A percentile compares a stretch with the other conserved stretches of the same genome.
These are phyloP conservation scores for Scenedesmus sp. DNA, from an alignment of 163 green algal genomes.

Conservation along the genomic window DNA sequence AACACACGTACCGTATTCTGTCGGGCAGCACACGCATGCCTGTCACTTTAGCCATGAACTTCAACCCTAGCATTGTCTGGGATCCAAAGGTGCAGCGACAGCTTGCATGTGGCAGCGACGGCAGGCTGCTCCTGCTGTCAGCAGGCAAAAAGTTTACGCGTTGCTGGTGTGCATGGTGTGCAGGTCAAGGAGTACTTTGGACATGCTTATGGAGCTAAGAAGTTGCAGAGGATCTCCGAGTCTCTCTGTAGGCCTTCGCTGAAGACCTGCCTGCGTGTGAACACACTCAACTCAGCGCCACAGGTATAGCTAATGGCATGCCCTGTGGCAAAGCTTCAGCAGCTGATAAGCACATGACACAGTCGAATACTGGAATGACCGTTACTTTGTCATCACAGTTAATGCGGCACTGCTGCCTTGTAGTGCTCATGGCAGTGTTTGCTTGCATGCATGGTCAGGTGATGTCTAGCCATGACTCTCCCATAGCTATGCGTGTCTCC, in stretches of 20 bases:
- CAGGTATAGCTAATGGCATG: not conserved
- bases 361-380: too few relatives aligned
- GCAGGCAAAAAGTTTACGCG: not conserved
- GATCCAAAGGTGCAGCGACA: conserved; percentile 21
- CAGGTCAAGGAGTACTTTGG: conserved; percentile 40
- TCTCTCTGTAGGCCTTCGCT: conserved; percentile 10
- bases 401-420: too few relatives aligned
- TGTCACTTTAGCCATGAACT: not conserved
- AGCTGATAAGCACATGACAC: not conserved
- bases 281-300: conserved; percentile 26
- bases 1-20: not conserved
- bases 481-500: too few relatives aligned
- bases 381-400: too few relatives aligned
- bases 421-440: too few relatives aligned
- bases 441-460: too few relatives aligned
- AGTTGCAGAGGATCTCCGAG: conserved; percentile 21
- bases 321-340: not conserved
- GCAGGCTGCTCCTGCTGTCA: not conserved
- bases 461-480: too few relatives aligned
- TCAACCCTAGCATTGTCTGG: conserved; percentile 20
- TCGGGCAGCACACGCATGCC: not conserved
- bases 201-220: not conserved
- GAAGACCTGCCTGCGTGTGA: conserved; percentile 29
- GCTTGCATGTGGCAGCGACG: not conserved
- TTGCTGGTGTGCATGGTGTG: not conserved